Evolutionary conservation across 345 rosid genomes (phyloP), one percentile per base, ranked within the genome.

Genomic region (Microthlaspi erraticum): DNA sequence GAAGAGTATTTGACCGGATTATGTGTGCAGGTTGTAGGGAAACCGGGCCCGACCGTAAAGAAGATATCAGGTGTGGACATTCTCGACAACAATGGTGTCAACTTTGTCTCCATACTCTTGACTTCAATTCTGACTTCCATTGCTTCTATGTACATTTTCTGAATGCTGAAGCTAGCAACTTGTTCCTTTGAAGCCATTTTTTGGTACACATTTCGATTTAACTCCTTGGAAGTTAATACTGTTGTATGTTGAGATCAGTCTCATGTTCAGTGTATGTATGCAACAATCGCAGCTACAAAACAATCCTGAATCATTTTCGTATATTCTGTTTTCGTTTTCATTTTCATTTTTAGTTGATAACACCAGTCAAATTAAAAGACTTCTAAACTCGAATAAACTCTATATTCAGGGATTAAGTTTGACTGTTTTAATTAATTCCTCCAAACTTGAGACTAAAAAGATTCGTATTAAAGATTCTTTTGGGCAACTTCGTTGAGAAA

Each of bases 1-100:
- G 50, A 26, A 23, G 51, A 20, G 49, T 44, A 7, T 3, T 1
- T 61, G 63, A 68, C 29, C 3, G 59, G 10, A 37, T 39, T 8
- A 19, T 39, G 26, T 11, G 45, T 62, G 61, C 87, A 93, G 99
- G 87, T 91, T 74, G 99, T 91, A 8, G 91, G 92, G 57, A 91
- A 84, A 81, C 89, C 93, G 8, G 99, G 96, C 45, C 96, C 95
- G 26, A 91, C 97, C 0, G 99, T 94, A 70, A 89, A 81, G 87
- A 94, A 77, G 80, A 91, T 94, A 8, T 82, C 97, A 11, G 99
- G 96, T 36, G 75, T 94, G 13, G 74, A 80, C 72, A 76, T 89
- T 77, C 92, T 94, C 16, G 99, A 94, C 83, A 94, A 94, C 90
- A 88, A 94, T 70, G 84, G 82, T 1, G 99, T 94, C 71, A 91